phyloP scores from a whole-genome alignment of 148 eudicot genomes.

The Amaranthus cruentus region DNA sequence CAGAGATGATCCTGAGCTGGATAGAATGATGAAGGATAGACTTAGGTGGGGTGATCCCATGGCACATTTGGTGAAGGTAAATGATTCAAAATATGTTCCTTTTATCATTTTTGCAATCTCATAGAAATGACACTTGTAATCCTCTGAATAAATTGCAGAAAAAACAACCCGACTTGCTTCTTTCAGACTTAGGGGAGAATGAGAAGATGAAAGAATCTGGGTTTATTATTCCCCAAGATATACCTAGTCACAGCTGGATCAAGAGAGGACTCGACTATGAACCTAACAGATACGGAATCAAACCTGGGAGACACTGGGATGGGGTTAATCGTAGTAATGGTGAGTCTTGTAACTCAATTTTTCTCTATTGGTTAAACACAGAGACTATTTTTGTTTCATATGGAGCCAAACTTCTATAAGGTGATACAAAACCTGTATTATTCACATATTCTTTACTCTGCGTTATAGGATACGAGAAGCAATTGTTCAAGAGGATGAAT shows the following conservation, averaged over 20 bases:
- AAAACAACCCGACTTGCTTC: slow-evolving; percentile 37
- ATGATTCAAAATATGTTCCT: background rate
- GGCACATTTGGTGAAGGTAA: slow-evolving; percentile 94
- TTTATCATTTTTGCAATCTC: background rate
- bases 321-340: slow-evolving; percentile 92
- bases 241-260: slow-evolving; percentile 87
- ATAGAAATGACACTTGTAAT: background rate
- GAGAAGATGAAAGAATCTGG: slow-evolving; percentile 81
- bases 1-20: slow-evolving; percentile 60
- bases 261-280: slow-evolving; percentile 65
- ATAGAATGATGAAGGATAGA: slow-evolving; percentile 65
- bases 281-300: slow-evolving; percentile 84
- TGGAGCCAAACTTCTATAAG: background rate
- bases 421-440: background rate
- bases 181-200: slow-evolving; percentile 59
- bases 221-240: slow-evolving; percentile 74
- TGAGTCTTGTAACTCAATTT: slow-evolving; percentile 26
- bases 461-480: slow-evolving; percentile 69
- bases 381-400: background rate
- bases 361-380: background rate
- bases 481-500: slow-evolving; percentile 55
- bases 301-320: slow-evolving; percentile 95
- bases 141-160: slow-evolving; percentile 24
- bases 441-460: background rate
- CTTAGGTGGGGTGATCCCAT: slow-evolving; percentile 99